Conservation (phyloP, 352 stramenopile genomes). For the Phytophthora podocarpi region DNA sequence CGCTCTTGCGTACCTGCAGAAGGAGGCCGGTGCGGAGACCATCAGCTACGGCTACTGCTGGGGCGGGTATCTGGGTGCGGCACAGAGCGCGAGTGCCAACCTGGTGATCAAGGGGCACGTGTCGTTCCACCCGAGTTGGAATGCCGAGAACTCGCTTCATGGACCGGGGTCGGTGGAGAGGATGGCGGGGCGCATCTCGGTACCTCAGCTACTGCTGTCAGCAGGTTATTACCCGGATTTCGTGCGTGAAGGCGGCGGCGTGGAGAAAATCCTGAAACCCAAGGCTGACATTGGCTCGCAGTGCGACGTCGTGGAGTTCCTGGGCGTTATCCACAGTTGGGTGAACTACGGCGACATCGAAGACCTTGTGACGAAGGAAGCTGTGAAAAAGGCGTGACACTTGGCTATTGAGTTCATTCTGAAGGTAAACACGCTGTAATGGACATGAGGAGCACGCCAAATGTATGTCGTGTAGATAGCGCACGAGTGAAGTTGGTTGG, state of each 20-base stretch:
- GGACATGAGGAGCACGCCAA: no score
- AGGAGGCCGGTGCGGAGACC: slow-evolving; percentile 23
- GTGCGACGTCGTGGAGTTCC: slow-evolving; percentile 49
- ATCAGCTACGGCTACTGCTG: slow-evolving; percentile 51
- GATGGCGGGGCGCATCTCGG: slow-evolving; percentile 40
- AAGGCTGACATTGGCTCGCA: slow-evolving; percentile 16
- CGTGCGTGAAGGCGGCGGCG: slow-evolving; percentile 36
- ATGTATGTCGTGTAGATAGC: no score
- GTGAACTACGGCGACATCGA: slow-evolving; percentile 61
- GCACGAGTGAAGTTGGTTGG: no score
- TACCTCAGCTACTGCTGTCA: slow-evolving; percentile 48
- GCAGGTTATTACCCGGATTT: slow-evolving; percentile 54
- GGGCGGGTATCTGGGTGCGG: slow-evolving; percentile 36
- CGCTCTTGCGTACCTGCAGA: slow-evolving; percentile 36
- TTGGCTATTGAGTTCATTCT: slow-evolving; percentile 55
- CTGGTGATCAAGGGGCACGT: no score
- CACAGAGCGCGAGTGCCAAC: no score
- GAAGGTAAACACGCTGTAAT: slow-evolving; percentile 32
- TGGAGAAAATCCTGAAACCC: slow-evolving; percentile 49
- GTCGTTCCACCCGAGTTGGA: no score
- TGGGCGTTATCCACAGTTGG: slow-evolving; percentile 55
- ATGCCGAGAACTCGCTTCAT: no score
- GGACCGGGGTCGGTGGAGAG: slow-evolving; percentile 37
- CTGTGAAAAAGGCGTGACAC: slow-evolving; percentile 58
- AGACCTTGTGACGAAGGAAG: slow-evolving; percentile 35